Base-by-base conservation (phyloP, 441 rosid species). In the California macrophylla region DNA sequence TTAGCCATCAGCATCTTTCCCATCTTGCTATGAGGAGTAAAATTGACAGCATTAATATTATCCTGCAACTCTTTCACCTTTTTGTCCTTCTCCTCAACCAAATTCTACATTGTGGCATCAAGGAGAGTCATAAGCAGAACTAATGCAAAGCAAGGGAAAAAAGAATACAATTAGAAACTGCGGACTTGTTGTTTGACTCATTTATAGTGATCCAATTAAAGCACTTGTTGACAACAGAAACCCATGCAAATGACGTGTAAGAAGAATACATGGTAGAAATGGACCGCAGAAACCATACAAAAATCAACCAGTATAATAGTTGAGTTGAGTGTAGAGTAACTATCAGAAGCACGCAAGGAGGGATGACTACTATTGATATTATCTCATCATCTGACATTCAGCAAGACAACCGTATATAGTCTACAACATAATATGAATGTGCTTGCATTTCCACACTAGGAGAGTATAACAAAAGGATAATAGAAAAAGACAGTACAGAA, bases 1-100 rank as follows among this genome's bases (percentile, higher is more conserved):
- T 95, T 95, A 24, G 93, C 92, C 96, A 95, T 88, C 76, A 95
- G 87, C 94, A 93, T 85, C 84, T 82, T 92, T n/a, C 99, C 99
- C 90, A 82, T 90, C 87, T 88, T 89, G 86, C 98, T 87, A 75
- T 85, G 86, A 28, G 97, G 86, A 66, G 99, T 95, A 70, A 95
- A 95, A 79, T 83, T 88, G 75, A 92, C 86, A 16, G 96, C 97
- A 20, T 89, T 85, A 79, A 90, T 85, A 75, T 85, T 87, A 80
- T 92, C 97, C 86, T 90, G 98, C 73, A 92, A 85, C 78, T 95
- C 99, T 78, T 90, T 92, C 67, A 95, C 90, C 80, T 83, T 90
- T 79, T 90, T 95, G 82, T 95, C 99, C 81, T 92, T 90, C 82
- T 89, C 98, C 86, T 89, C 93, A 8, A 89, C 90, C 85, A 95